Conservation (phyloP, 352 stramenopile genomes). For the Phytophthora citricola region DNA sequence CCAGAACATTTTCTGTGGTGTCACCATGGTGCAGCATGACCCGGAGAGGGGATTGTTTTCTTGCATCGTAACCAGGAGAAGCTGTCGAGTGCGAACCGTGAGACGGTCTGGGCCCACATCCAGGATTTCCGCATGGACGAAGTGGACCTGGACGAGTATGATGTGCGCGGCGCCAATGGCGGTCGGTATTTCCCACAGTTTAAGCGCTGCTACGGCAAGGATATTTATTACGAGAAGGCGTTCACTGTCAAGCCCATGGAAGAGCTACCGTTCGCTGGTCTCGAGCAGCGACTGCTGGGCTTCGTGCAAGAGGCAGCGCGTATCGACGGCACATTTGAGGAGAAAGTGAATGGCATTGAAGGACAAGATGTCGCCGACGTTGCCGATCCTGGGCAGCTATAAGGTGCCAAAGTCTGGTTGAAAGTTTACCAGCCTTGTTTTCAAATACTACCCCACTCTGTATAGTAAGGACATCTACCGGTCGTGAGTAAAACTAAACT, state of each 20-base stretch:
- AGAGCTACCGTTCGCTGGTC: conserved; percentile 46
- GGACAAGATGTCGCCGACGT: conserved; percentile 25
- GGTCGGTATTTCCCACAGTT: conserved; percentile 60
- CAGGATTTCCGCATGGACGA: conserved; percentile 54
- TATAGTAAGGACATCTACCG: conserved; percentile 21
- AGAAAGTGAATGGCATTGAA: conserved; percentile 17
- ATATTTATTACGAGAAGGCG: conserved; percentile 68
- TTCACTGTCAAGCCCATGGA: conserved; percentile 56
- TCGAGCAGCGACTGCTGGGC: conserved; percentile 53
- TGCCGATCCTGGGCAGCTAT: conserved; percentile 19
- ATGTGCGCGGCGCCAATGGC: conserved; percentile 65
- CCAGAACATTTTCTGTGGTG: conserved; percentile 69
- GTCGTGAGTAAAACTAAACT: no score
- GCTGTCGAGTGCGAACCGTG: conserved; percentile 45
- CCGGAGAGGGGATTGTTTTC: conserved; percentile 55
- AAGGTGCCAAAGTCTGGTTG: neutral
- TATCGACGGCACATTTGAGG: conserved; percentile 34
- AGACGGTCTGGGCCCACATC: conserved; percentile 52
- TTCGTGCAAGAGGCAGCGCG: conserved; percentile 47
- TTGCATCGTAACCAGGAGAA: conserved; percentile 74
- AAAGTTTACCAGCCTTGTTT: conserved; percentile 8
- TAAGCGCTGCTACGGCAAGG: conserved; percentile 70
- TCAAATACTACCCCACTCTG: conserved; percentile 24
- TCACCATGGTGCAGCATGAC: conserved; percentile 78
- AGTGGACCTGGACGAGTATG: conserved; percentile 50